Evolutionary conservation across 176 grass and related monocot genomes (phyloP), one percentile per base, ranked within the genome.

Genomic region (Poa pratensis): DNA sequence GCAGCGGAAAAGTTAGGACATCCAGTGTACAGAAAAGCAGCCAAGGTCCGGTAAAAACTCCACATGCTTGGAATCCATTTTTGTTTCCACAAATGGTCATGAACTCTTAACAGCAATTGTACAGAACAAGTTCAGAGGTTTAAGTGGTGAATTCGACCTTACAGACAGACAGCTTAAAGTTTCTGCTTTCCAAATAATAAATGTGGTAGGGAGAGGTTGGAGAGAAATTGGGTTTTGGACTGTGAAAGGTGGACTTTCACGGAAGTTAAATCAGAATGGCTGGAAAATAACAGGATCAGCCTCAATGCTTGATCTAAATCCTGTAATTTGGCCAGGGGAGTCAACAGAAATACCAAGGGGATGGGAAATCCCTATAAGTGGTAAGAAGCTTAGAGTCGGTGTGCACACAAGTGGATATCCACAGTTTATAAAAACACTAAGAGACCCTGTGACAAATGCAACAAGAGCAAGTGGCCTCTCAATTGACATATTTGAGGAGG

Each of bases 271-370:
- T 75, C 55, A 81, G 39, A 81, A 14, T 22, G 30, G 19, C 27
- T 90, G 37, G 2, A 39, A 52, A 49, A 60, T 13, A 28, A 40
- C 24, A 71, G n/a, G 63, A 27, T 11, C 42, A 58, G 19, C 34
- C 2, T 82, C 32, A 37, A 30, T 6, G 57, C 9, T 1, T 13
- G 37, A 88, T 86, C 48, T 92, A 7, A 80, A 77, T 3, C 14
- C 15, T 13, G 40, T 90, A 7, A 34, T 88, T 40, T 95, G 85
- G 90, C 93, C 93, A 4, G 90, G 93, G 6, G 88, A 79, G n/a
- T 48, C 88, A 60, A 48, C 19, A 6, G 24, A 50, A 7, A 23
- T 72, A 14, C 90, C 93, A 15, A 95, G 71, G 48, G 93, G 93
- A 9, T 90, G 84, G 81, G 57, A 80, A 59, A 43, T 84, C 23